Base-by-base conservation (phyloP, 495 filamentous ascomycete genomes). In the Penicillium cataractarum region DNA sequence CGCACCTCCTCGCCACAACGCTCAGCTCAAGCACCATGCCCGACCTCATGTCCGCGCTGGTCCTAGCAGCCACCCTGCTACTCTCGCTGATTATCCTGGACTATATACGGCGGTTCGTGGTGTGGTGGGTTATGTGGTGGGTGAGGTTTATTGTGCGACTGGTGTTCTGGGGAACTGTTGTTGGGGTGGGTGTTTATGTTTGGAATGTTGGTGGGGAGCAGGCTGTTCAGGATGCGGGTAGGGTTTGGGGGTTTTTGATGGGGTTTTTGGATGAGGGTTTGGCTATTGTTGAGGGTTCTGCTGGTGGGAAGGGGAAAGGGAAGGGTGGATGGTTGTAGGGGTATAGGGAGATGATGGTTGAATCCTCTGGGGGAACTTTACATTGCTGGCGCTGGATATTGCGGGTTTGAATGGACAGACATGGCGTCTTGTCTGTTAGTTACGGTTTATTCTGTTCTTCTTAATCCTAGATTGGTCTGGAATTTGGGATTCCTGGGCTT, bases 61-160 rank as follows among this genome's bases (percentile, higher is more conserved):
- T 83, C 37, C 74, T 90, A 15, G 65, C 84, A 1, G 58, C 87
- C 42, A 62, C 85, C 46, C 66, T 93, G 33, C 69, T 91, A 61
- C 53, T 92, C 51, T 83, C 84, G 19, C 73, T 93, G 61, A 84
- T 88, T 69, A 67, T 92, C 56, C 74, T 95, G n/a, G 76, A 86
- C 68, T 86, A 87, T 71, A 74, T 89, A 27, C 85, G 84, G 51
- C 82, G 89, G 37, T 74, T 90, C 3, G 75, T 96, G 56, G 78
- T 92, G 68, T 94, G 85, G 72, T 92, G 91, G 86, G 81, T 90
- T 13, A 79, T 92, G 69, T 94, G 85, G 72, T 92, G 91, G 86
- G 81, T 90, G n/a, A 70, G 78, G 42, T 68, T 94, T 50, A 80
- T 77, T 6, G 68, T 89, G 58, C 71, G 82, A 31, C 19, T 92